Base-by-base conservation (phyloP, 371 early-diverging fungal species). In the Rhizopus stolonifer region DNA sequence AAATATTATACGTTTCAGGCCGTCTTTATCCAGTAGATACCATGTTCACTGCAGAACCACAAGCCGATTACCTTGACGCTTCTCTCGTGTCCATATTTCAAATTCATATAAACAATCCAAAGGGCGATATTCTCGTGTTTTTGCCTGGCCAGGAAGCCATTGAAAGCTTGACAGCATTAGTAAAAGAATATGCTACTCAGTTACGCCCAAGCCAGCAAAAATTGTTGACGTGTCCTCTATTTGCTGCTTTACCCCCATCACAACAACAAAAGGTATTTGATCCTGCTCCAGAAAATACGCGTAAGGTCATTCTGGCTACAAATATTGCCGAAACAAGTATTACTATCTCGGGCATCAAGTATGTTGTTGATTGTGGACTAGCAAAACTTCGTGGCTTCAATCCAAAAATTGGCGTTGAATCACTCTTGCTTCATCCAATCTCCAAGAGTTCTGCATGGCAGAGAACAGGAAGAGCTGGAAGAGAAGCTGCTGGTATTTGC, bases 241-340 rank as follows among this genome's bases (percentile, higher is more conserved):
- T 96, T 72, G 93, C 96, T 31, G 84, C 94, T 10, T 81, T 99
- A 43, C 96, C 99, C 3, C 95, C 98, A 4, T 81, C 82, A 31
- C 85, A 85, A 57, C 98, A 98, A 69, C 96, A 89, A 65, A 82
- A 83, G 45, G 95, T 97, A 52, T 96, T 96, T 67, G 88, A 91
- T 34, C 82, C 86, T 46, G 90, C 96, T 1, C 97, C 98, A 13
- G 75, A 78, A 52, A 85, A 91, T 39, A 81, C 82, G 4, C 86
- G 98, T 36, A 98, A 98, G 70, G 82, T 93, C 44, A 92, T 99
- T 23, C 83, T 99, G 8, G 88, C 98, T 2, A 92, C 99, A 34
- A 99, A 99, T 68, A 92, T 99, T 72, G 98, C 99, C 11, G 99
- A 99, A 76, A 99, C 99, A 2, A 95, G 96, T 44, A 83, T 99